A percentile compares a stretch with the other conserved stretches of the same genome.
Conservation (phyloP, 805 yeast species). For the Grigorovia humatica region DNA sequence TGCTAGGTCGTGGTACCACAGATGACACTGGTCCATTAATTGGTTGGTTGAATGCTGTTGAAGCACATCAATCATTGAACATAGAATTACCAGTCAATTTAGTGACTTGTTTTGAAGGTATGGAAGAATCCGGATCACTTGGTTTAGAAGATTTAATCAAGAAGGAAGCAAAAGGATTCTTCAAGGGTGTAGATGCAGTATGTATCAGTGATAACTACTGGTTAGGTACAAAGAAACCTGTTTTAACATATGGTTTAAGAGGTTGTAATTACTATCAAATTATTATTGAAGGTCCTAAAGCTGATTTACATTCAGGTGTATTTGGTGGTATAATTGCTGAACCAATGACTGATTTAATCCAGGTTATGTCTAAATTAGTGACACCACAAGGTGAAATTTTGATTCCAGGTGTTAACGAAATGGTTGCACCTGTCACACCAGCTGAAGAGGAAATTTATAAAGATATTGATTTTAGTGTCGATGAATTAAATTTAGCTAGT, state of each 20-base stretch:
- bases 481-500: conserved; percentile 77
- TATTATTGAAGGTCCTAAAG: conserved; percentile 78
- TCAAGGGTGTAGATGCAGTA: conserved; percentile 84
- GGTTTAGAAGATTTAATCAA: conserved; percentile 82
- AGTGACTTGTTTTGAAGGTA: conserved; percentile 91
- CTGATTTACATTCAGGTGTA: conserved; percentile 94
- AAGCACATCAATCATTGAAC: conserved; percentile 80
- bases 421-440: conserved; percentile 89
- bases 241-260: conserved; percentile 92
- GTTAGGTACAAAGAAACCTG: conserved; percentile 97
- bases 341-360: conserved; percentile 89
- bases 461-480: conserved; percentile 71
- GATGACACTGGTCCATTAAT: conserved; percentile 98
- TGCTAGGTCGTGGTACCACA: conserved; percentile 89
- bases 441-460: conserved; percentile 74
- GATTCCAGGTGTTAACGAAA: conserved; percentile 81
- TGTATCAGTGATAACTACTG: conserved; percentile 97
- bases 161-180: conserved; percentile 66
- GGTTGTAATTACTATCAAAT: conserved; percentile 92
- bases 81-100: conserved; percentile 89
- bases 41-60: conserved; percentile 89
- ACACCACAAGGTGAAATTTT: conserved; percentile 71
- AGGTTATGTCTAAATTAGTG: conserved; percentile 68
- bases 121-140: conserved; percentile 96
- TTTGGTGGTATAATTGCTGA: conserved; percentile 97